Percentiles rank a stretch among this genome's conserved stretches.
Evolutionary conservation across 2,329 filamentous ascomycete species (phyloP).

Genomic region (Aspergillus neotritici): DNA sequence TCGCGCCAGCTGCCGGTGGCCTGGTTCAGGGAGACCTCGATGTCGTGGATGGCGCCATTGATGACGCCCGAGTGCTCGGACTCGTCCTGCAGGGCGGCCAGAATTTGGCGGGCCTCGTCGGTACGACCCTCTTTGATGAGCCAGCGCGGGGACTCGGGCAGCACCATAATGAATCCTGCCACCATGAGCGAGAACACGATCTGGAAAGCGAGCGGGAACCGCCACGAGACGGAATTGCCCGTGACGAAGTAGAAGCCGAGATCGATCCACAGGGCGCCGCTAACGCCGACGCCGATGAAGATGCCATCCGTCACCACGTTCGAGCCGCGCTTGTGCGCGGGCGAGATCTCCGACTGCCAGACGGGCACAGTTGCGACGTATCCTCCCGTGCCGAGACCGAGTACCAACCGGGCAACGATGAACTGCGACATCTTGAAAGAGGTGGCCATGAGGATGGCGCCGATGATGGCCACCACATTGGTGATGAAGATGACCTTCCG

Average conservation of each 20-base stretch:
- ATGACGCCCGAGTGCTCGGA: constrained; percentile 35
- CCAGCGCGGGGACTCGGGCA: constrained; percentile 42
- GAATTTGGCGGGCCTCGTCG: constrained; percentile 31
- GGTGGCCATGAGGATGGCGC: constrained; percentile 42
- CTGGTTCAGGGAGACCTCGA: constrained; percentile 39
- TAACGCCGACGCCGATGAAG: constrained; percentile 44
- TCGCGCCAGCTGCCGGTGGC: constrained; percentile 28
- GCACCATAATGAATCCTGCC: constrained; percentile 28
- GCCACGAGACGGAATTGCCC: constrained; percentile 38
- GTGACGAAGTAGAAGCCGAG: constrained; percentile 39
- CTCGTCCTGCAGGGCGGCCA: constrained; percentile 40
- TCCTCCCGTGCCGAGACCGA: constrained; percentile 41
- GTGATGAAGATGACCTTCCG: constrained; percentile 39
- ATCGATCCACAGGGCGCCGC: constrained; percentile 46
- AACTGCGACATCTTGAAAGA: constrained; percentile 42
- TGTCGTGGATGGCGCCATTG: constrained; percentile 34
- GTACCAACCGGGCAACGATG: constrained; percentile 41
- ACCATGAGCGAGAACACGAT: constrained; percentile 31
- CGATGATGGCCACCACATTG: constrained; percentile 37
- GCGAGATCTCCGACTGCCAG: constrained; percentile 38
- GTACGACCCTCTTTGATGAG: constrained; percentile 41
- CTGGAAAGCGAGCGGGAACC: constrained; percentile 39
- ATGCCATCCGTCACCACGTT: constrained; percentile 48
- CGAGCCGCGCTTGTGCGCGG: constrained; percentile 42
- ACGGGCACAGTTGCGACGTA: constrained; percentile 45